These are phyloP conservation scores for Diaporthe vaccinii DNA, from an alignment of 2,329 filamentous ascomycete genomes.

Conservation along the genomic window DNA sequence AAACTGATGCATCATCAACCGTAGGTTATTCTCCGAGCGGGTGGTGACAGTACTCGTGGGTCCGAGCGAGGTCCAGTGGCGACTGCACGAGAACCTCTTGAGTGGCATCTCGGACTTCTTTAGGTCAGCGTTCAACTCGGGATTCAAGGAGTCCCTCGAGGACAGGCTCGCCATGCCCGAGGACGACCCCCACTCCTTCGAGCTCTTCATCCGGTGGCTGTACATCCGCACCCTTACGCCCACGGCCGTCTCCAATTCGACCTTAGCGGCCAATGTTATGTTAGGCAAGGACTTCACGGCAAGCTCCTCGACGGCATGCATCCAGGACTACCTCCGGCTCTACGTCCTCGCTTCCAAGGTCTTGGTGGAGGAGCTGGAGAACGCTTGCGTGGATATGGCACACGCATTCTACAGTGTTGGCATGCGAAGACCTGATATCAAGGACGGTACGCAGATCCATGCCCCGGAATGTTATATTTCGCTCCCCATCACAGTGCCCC, in stretches of 20 bases:
- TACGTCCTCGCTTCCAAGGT: slow-evolving; percentile 39
- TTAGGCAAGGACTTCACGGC: slow-evolving; percentile 15
- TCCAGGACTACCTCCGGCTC: slow-evolving; percentile 34
- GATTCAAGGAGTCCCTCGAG: slow-evolving; percentile 37
- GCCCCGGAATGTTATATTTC: neutral
- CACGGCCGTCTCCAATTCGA: slow-evolving; percentile 18
- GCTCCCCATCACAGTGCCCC: neutral
- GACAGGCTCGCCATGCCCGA: slow-evolving; percentile 35
- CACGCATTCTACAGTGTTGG: slow-evolving; percentile 36
- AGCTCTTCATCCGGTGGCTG: slow-evolving; percentile 40
- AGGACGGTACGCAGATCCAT: slow-evolving; percentile 17
- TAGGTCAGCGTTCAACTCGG: slow-evolving; percentile 38
- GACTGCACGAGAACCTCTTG: slow-evolving; percentile 37
- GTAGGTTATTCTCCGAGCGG: slow-evolving; percentile 36
- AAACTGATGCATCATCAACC: neutral
- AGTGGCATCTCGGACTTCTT: slow-evolving; percentile 38
- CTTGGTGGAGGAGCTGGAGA: slow-evolving; percentile 39
- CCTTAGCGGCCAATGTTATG: neutral
- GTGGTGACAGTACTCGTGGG: slow-evolving; percentile 35
- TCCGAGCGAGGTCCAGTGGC: slow-evolving; percentile 23
- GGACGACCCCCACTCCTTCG: slow-evolving; percentile 39
- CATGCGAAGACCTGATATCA: slow-evolving; percentile 36
- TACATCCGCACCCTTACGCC: slow-evolving; percentile 34
- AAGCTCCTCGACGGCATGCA: slow-evolving; percentile 13
- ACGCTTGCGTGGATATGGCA: slow-evolving; percentile 37